These are phyloP conservation scores for Xylaria digitata DNA, from an alignment of 2,329 filamentous ascomycete species.

Conservation along the genomic window DNA sequence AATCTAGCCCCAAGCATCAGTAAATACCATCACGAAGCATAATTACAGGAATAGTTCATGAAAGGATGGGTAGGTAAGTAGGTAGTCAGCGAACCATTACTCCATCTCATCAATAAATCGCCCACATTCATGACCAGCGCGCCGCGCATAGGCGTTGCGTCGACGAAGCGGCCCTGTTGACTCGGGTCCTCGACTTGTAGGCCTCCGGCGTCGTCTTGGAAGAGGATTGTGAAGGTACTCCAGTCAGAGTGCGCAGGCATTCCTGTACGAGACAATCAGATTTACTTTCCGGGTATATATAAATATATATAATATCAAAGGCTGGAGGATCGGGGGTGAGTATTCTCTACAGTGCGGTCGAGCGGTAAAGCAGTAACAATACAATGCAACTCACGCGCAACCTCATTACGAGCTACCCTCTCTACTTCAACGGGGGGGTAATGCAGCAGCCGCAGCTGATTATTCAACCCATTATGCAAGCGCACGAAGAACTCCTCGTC, in stretches of 20 bases:
- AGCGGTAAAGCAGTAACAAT: background rate
- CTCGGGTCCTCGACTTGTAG: slow-evolving; percentile 58
- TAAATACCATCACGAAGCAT: background rate
- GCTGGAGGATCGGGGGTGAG: background rate
- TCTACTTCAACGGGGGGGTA: slow-evolving; percentile 62
- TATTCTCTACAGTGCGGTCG: background rate
- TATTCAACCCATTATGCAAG: slow-evolving; percentile 66
- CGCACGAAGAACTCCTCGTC: slow-evolving; percentile 58
- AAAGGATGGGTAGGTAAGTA: slow-evolving; percentile 1
- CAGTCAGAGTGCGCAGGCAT: slow-evolving; percentile 52
- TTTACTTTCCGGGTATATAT: background rate
- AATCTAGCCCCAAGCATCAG: slow-evolving; percentile 49
- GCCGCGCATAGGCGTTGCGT: slow-evolving; percentile 50
- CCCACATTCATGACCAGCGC: slow-evolving; percentile 56
- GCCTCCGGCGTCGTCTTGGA: slow-evolving; percentile 59
- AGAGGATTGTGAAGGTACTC: slow-evolving; percentile 59
- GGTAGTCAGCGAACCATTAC: slow-evolving; percentile 49
- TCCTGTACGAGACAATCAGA: slow-evolving; percentile 22
- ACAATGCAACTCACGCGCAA: slow-evolving; percentile 51
- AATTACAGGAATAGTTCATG: background rate
- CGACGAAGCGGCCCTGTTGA: slow-evolving; percentile 52
- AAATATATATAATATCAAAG: too few species aligned
- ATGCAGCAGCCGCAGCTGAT: slow-evolving; percentile 70
- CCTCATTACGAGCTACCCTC: slow-evolving; percentile 55
- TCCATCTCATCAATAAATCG: slow-evolving; percentile 56